phyloP scores from a whole-genome alignment of 352 stramenopile genomes.

The Phytophthora capsici region DNA sequence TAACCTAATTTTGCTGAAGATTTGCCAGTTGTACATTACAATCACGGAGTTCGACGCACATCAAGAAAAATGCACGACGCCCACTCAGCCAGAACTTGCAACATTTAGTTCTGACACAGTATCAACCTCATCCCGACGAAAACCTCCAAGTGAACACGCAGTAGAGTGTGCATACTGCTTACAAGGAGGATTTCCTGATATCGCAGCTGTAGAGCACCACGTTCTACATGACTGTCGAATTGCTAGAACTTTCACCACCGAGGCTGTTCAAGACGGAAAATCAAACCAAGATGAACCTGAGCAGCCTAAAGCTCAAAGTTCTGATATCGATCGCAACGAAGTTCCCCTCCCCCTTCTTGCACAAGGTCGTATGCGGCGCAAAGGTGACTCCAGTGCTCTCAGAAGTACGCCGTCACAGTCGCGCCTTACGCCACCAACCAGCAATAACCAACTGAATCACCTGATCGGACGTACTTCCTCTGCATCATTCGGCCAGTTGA shows the following conservation, averaged over 20 bases:
- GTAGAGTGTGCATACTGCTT: conserved; percentile 61
- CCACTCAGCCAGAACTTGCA: neutral
- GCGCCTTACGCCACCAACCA: neutral
- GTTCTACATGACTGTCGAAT: conserved; percentile 44
- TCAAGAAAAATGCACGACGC: conserved; percentile 1
- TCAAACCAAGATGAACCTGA: conserved; percentile 27
- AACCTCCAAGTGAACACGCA: neutral
- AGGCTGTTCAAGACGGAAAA: neutral
- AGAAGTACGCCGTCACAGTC: conserved; percentile 1
- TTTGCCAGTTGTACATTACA: conserved; percentile 57
- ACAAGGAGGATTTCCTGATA: conserved; percentile 32
- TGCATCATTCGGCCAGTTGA: neutral
- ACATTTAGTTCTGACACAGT: neutral
- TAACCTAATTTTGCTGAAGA: conserved; percentile 31
- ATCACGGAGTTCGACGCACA: conserved; percentile 41
- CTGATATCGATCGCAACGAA: neutral
- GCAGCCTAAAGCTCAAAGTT: neutral
- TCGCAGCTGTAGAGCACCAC: conserved; percentile 40
- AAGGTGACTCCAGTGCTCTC: conserved; percentile 28
- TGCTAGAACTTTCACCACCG: conserved; percentile 40
- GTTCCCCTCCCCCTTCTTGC: conserved; percentile 20
- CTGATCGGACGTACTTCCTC: neutral
- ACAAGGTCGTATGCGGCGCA: conserved; percentile 44
- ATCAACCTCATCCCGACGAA: neutral
- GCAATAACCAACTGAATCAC: conserved; percentile 1